Conservation (phyloP, 2,329 filamentous ascomycete species). For the Hypomyces perniciosus region DNA sequence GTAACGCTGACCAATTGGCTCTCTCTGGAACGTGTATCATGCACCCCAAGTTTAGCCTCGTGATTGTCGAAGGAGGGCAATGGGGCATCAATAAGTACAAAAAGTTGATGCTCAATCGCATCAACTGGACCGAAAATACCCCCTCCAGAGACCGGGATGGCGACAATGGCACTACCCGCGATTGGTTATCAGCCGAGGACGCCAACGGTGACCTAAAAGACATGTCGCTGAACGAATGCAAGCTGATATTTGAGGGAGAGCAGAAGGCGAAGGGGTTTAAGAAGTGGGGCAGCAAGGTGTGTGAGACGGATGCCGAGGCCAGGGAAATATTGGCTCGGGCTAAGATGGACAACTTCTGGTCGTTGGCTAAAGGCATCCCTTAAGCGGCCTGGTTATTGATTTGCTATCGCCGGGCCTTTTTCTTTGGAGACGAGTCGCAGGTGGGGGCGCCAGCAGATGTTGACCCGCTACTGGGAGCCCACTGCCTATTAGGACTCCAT, state of each 20-base stretch:
- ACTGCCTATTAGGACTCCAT: too few relatives aligned
- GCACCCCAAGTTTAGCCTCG: constrained; percentile 80
- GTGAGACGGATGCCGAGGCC: constrained; percentile 85
- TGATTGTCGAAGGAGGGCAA: constrained; percentile 86
- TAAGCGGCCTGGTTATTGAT: background rate
- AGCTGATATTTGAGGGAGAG: constrained; percentile 85
- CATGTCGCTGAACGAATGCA: constrained; percentile 74
- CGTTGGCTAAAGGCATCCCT: constrained; percentile 63
- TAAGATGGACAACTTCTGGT: constrained; percentile 97
- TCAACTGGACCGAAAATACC: constrained; percentile 90
- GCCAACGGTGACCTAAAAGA: constrained; percentile 75
- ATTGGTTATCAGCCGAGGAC: constrained; percentile 76
- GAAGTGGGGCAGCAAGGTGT: constrained; percentile 85
- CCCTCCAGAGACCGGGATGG: constrained; percentile 58
- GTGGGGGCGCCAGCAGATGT: too few relatives aligned
- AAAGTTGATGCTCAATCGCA: constrained; percentile 88
- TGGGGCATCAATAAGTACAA: constrained; percentile 80
- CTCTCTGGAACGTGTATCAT: constrained; percentile 89
- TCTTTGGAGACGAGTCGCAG: too few relatives aligned
- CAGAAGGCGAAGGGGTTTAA: constrained; percentile 73
- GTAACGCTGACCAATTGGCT: constrained; percentile 83
- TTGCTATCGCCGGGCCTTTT: too few relatives aligned
- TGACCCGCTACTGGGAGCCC: too few relatives aligned
- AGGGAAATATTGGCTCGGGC: constrained; percentile 70
- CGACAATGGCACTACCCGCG: constrained; percentile 56